phyloP scores from a whole-genome alignment of 192 early-diverging fungal genomes.

The Irineochytrium annulatum region DNA sequence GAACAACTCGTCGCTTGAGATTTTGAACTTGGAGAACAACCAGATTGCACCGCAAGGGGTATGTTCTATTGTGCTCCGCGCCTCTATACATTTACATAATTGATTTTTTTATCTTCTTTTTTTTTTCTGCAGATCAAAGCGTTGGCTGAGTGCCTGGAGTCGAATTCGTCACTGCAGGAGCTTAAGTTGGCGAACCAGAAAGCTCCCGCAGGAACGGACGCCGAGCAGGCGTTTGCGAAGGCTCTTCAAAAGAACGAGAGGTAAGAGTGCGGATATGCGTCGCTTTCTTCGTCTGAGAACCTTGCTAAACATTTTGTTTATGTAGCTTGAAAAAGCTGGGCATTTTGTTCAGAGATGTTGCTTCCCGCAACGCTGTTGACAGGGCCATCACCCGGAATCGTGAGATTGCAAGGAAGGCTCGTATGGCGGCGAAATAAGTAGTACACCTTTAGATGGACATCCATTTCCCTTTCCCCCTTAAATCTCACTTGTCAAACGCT shows the following conservation, averaged over 20 bases:
- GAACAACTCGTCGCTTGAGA: conserved; percentile 29
- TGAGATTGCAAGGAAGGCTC: conserved; percentile 36
- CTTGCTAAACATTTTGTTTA: not conserved
- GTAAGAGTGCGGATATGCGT: conserved; percentile 12
- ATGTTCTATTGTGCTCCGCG: conserved; percentile 1
- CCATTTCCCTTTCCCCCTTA: too few relatives aligned
- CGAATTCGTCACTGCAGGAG: conserved; percentile 36
- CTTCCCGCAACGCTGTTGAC: conserved; percentile 40
- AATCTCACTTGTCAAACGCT: too few relatives aligned
- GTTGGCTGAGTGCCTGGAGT: conserved; percentile 35
- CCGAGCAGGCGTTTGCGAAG: conserved; percentile 43
- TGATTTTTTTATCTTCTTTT: not conserved
- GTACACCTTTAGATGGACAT: too few relatives aligned
- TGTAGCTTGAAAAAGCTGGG: conserved; percentile 29
- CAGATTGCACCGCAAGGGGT: conserved; percentile 42
- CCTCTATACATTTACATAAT: not conserved
- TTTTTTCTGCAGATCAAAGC: conserved; percentile 38
- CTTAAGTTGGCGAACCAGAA: conserved; percentile 40
- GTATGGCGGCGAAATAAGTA: conserved; percentile 16
- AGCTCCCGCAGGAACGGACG: conserved; percentile 42
- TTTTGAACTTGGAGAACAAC: conserved; percentile 42
- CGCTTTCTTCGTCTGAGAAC: not conserved
- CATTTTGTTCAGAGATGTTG: conserved; percentile 38
- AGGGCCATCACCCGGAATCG: conserved; percentile 46
- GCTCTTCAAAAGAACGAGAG: conserved; percentile 43